Evolutionary conservation across 1,284 basidiomycete genomes (phyloP).

Genomic region (Cryptococcus hybrid): DNA sequence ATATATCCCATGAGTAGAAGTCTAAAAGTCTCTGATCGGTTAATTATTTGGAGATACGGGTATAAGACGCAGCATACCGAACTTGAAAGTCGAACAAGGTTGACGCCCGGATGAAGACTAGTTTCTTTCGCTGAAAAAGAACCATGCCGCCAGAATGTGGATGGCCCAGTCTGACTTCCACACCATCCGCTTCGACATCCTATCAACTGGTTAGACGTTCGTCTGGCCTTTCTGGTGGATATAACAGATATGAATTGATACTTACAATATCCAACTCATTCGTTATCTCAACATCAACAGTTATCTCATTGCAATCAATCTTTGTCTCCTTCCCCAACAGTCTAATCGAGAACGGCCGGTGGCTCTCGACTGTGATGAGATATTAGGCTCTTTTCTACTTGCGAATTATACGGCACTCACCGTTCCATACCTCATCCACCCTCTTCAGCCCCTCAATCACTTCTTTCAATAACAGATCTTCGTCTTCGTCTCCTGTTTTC

Average conservation of each 20-base stretch:
- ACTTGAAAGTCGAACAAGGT: constrained; percentile 29
- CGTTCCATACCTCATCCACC: constrained; percentile 11
- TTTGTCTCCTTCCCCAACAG: constrained; percentile 17
- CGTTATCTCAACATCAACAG: constrained; percentile 25
- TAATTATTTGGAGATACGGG: neutral
- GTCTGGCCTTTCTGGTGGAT: too few species aligned
- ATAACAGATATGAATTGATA: neutral
- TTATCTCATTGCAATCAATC: constrained; percentile 24
- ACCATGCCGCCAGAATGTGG: constrained; percentile 9
- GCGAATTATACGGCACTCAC: constrained; percentile 9
- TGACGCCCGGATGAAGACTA: constrained; percentile 32
- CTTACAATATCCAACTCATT: constrained; percentile 34
- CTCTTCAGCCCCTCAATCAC: constrained; percentile 20
- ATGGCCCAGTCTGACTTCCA: too few species aligned
- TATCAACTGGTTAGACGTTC: too few species aligned
- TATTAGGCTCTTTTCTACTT: too few species aligned
- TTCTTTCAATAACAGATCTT: neutral
- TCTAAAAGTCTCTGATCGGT: constrained; percentile 12
- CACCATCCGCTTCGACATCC: too few species aligned
- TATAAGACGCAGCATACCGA: constrained; percentile 25
- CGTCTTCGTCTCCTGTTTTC: constrained; percentile 1
- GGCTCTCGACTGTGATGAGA: constrained; percentile 17
- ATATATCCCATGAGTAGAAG: constrained; percentile 27
- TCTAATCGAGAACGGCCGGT: constrained; percentile 31
- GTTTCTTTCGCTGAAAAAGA: constrained; percentile 17